phyloP scores from a whole-genome alignment of 495 filamentous ascomycete species.

The Staphylotrichum tortipilum region DNA sequence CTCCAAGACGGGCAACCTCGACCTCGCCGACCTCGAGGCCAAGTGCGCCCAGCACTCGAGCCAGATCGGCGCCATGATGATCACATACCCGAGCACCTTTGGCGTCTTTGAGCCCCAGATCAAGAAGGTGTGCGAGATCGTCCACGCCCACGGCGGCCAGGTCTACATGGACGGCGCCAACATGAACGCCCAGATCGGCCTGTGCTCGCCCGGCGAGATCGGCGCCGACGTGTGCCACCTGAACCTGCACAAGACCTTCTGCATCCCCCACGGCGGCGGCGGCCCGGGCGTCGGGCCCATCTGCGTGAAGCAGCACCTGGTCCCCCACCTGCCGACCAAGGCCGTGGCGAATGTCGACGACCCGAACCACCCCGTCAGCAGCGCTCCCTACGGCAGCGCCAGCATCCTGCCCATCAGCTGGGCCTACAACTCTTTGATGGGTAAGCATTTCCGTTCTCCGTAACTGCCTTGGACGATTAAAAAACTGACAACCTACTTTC shows the following conservation, averaged over 20 bases:
- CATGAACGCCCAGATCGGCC: constrained; percentile 97
- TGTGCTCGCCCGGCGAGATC: constrained; percentile 95
- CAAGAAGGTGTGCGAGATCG: constrained; percentile 76
- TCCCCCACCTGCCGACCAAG: constrained; percentile 71
- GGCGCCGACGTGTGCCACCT: constrained; percentile 97
- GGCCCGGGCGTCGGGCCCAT: constrained; percentile 95
- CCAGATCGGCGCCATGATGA: constrained; percentile 90
- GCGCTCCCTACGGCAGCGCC: constrained; percentile 84
- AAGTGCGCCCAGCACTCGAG: constrained; percentile 84
- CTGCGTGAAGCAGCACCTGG: constrained; percentile 77
- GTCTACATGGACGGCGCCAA: constrained; percentile 99
- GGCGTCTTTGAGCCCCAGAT: constrained; percentile 91
- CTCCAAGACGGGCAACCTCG: constrained; percentile 78
- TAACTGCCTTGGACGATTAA: background rate
- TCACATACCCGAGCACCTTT: constrained; percentile 96
- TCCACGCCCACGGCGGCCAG: constrained; percentile 84
- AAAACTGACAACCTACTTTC: constrained; percentile 21
- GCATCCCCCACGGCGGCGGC: constrained; percentile 94
- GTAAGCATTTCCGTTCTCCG: constrained; percentile 22
- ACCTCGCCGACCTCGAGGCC: constrained; percentile 72
- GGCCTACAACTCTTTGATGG: constrained; percentile 98
- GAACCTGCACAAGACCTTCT: constrained; percentile 98
- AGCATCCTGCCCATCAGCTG: constrained; percentile 94
- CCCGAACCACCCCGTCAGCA: constrained; percentile 61
- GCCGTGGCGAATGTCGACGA: constrained; percentile 31